Conservation (phyloP, 768 basidiomycete genomes). For the Botryobasidium botryosum region DNA sequence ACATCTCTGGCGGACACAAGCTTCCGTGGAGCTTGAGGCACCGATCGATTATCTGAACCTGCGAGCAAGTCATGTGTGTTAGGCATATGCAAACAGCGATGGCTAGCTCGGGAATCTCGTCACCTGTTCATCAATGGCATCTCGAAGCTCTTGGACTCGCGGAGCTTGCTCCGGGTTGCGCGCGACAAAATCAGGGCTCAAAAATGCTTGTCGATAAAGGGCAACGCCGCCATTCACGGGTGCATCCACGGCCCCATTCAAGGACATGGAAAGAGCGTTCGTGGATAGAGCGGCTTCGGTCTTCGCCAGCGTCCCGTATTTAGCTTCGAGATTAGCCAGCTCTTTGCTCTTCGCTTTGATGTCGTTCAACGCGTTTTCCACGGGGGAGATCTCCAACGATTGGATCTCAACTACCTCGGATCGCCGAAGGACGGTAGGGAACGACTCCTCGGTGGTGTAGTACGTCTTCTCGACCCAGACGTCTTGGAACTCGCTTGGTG, state of each 20-base stretch:
- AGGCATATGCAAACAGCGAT: too few relatives aligned
- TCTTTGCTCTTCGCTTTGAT: slow-evolving; percentile 70
- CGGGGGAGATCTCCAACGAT: slow-evolving; percentile 64
- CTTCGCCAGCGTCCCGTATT: slow-evolving; percentile 65
- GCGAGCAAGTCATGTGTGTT: too few relatives aligned
- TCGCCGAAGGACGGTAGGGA: slow-evolving; percentile 80
- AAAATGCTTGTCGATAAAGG: slow-evolving; percentile 61
- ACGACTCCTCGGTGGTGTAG: slow-evolving; percentile 70
- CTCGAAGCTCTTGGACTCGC: slow-evolving; percentile 51
- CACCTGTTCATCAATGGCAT: slow-evolving; percentile 71
- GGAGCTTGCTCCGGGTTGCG: slow-evolving; percentile 54
- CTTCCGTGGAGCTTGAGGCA: slow-evolving; percentile 72
- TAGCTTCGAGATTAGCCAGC: slow-evolving; percentile 44
- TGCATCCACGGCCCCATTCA: slow-evolving; percentile 79
- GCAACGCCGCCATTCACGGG: slow-evolving; percentile 61
- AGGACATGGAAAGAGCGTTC: slow-evolving; percentile 65
- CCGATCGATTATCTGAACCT: slow-evolving; percentile 68
- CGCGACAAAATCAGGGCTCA: slow-evolving; percentile 47
- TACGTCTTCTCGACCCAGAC: slow-evolving; percentile 81
- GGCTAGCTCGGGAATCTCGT: too few relatives aligned
- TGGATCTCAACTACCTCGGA: slow-evolving; percentile 66
- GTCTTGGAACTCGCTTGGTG: slow-evolving; percentile 23
- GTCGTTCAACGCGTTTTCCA: slow-evolving; percentile 68
- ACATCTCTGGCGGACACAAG: slow-evolving; percentile 72
- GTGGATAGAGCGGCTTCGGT: slow-evolving; percentile 42